Evolutionary conservation across 352 stramenopile species (phyloP).

Genomic region (Phytophthora syringae): DNA sequence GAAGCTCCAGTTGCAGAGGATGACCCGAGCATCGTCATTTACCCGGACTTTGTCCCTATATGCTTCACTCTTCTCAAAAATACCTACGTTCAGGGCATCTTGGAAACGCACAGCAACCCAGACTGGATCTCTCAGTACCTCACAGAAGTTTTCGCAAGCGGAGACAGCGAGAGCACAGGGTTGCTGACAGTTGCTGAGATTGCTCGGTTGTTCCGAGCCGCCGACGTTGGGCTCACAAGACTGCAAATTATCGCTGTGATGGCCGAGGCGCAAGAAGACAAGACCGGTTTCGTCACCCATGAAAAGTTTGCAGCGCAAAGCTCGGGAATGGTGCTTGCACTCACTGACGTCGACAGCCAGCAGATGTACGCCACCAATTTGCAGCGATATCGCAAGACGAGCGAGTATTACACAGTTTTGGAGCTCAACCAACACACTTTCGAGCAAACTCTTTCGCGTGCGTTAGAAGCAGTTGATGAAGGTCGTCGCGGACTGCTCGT

Average conservation of each 20-base stretch:
- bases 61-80: conserved; percentile 70
- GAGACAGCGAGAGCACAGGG: conserved; percentile 65
- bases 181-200: conserved; percentile 70
- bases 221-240: conserved; percentile 76
- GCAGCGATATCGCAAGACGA: conserved; percentile 72
- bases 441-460: conserved; percentile 68
- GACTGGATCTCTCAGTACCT: conserved; percentile 76
- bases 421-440: conserved; percentile 85
- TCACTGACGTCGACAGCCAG: conserved; percentile 75
- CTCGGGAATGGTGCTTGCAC: conserved; percentile 69
- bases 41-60: conserved; percentile 64
- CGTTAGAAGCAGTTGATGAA: conserved; percentile 75
- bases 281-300: conserved; percentile 77
- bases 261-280: conserved; percentile 77
- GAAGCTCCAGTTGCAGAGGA: conserved; percentile 47
- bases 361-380: conserved; percentile 62
- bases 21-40: conserved; percentile 41
- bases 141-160: conserved; percentile 76
- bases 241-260: conserved; percentile 79
- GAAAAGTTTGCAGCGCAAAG: conserved; percentile 74
- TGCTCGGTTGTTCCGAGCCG: conserved; percentile 56
- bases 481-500: conserved; percentile 57
- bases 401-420: conserved; percentile 79
- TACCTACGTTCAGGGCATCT: conserved; percentile 55
- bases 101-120: conserved; percentile 71